Conservation (phyloP, 345 rosid species). For the Rhodamnia argentea region DNA sequence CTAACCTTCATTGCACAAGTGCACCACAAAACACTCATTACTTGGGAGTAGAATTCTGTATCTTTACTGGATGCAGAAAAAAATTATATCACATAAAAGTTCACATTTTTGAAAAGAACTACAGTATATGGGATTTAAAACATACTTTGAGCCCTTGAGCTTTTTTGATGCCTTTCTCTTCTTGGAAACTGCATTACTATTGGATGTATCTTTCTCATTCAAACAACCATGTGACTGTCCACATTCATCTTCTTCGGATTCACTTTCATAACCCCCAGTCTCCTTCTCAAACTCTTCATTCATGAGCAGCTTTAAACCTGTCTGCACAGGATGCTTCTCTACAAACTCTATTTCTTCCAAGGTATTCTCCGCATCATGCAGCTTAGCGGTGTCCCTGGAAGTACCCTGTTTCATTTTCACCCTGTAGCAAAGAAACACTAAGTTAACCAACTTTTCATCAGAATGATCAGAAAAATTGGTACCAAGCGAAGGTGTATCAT, state of each 20-base stretch:
- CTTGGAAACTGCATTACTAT: slow-evolving; percentile 32
- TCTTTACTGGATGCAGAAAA: neutral
- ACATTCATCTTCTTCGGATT: slow-evolving; percentile 37
- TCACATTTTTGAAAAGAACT: neutral
- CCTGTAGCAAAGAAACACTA: slow-evolving; percentile 15
- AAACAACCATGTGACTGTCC: slow-evolving; percentile 7
- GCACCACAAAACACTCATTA: neutral
- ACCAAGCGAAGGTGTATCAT: neutral
- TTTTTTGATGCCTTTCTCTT: slow-evolving; percentile 65
- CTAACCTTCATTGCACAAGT: neutral
- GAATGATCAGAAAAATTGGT: neutral
- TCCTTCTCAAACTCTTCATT: slow-evolving; percentile 66
- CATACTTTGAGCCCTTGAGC: slow-evolving; percentile 56
- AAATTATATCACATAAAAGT: neutral
- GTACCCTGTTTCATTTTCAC: slow-evolving; percentile 43
- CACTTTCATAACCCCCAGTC: slow-evolving; percentile 51
- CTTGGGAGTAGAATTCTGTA: neutral
- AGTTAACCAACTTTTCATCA: neutral
- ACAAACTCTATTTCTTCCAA: slow-evolving; percentile 22
- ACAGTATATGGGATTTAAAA: neutral
- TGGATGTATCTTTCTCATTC: slow-evolving; percentile 18
- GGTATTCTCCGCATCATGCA: slow-evolving; percentile 15
- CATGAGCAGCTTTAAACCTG: slow-evolving; percentile 38
- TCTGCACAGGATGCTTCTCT: slow-evolving; percentile 19
- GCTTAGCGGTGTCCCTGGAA: slow-evolving; percentile 13